These are phyloP conservation scores for Syncephalastrum monosporum DNA, from an alignment of 371 early-diverging fungal species.

Conservation along the genomic window DNA sequence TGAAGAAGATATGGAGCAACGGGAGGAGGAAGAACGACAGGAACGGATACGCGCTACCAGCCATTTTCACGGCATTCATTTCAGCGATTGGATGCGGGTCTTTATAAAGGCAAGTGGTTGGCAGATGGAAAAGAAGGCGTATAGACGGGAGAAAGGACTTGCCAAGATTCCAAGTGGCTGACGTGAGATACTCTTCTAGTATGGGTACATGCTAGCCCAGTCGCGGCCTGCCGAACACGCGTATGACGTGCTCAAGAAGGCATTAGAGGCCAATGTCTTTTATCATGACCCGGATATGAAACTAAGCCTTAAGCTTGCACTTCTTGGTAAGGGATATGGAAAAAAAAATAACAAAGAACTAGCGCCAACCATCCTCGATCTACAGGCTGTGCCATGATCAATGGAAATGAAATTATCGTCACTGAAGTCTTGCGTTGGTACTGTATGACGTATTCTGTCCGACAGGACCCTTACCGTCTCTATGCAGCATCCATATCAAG, in stretches of 20 bases:
- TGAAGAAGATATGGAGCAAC: conserved; percentile 26
- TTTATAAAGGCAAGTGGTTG: conserved; percentile 53
- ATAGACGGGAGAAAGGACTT: too few relatives aligned
- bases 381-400: conserved; percentile 51
- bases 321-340: conserved; percentile 49
- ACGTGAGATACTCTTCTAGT: conserved; percentile 30
- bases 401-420: conserved; percentile 32
- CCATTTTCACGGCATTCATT: conserved; percentile 55
- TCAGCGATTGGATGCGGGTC: conserved; percentile 63
- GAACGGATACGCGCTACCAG: conserved; percentile 15
- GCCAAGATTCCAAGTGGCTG: too few relatives aligned
- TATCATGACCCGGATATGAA: conserved; percentile 53
- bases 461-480: conserved; percentile 57
- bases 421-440: conserved; percentile 53
- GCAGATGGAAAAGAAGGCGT: too few relatives aligned
- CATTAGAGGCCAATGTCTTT: conserved; percentile 67
- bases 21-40: conserved; percentile 29
- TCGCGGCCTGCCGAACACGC: conserved; percentile 63
- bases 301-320: conserved; percentile 52
- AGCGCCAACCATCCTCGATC: not conserved
- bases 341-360: not conserved
- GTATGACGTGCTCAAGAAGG: conserved; percentile 56
- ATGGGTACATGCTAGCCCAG: conserved; percentile 57
- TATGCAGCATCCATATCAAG: conserved; percentile 43
- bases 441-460: conserved; percentile 33